Base-by-base conservation (phyloP, 805 yeast genomes). In the Teunomyces aglyptinius region DNA sequence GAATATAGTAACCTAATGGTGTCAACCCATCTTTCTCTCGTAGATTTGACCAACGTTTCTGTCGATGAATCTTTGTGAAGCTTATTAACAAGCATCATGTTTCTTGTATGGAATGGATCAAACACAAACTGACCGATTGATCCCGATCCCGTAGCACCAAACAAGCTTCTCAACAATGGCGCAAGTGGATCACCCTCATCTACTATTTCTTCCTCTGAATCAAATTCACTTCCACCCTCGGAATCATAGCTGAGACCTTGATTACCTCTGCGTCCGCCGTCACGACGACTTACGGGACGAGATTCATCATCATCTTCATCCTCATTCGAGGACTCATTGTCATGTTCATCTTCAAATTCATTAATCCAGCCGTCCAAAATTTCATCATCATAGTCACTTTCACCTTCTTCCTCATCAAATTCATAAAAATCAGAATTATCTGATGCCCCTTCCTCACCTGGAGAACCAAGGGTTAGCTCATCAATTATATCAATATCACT, bases 1-100 rank as follows among this genome's bases (percentile, higher is more conserved):
- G 41, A 41, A 52, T 76, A 76, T 50, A 80, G 78, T 65, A 81
- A 68, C 13, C 73, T 67, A 31, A 76, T 66, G 5, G 78, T 73
- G 38, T 85, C 86, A 32, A 66, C 65, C 94, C 96, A 89, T 53
- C 96, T 74, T 42, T 82, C 83, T 11, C 69, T 63, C 0, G 94
- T 82, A 0, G 86, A 76, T 48, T 61, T 63, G 26, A 72, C 58
- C 29, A 64, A 65, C 52, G 67, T 54, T 36, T 50, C 58, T 44
- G 54, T 18, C 36, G 33, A 58, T 18, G 53, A 56, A 46, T 48
- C 60, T 22, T 26, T 38, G 12, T 27, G 28, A 27, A 36, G 26
- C 35, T 28, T 45, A 28, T 19, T 38, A 10, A 36, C 13, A 8
- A 36, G 28, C 27, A 22, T 36, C 15, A 36, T 22, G 15, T 22